Base-by-base conservation (phyloP, 768 basidiomycete genomes). In the Daedaleopsis sinensis region DNA sequence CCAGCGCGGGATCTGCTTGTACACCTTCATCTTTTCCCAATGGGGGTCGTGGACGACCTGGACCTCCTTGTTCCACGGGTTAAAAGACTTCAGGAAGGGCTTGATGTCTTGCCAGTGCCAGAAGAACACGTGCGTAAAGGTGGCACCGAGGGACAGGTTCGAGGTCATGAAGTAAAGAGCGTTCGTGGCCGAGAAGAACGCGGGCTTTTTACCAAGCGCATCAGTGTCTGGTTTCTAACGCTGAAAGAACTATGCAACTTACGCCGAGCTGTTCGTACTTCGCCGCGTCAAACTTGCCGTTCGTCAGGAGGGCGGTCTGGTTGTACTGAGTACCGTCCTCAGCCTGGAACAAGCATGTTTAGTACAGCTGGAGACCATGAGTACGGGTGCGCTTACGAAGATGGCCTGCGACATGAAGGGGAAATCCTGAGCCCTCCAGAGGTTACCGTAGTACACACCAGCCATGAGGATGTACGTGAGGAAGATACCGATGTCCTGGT, bases 381-480 rank as follows among this genome's bases (percentile, higher is more conserved):
- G 27, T 32, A 7, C 27, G 7, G 4, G 4, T 32, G 10, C 15
- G 66, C 70, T 57, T 43, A 71, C 70, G 55, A 70, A 71, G 58
- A 69, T 68, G 53, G 73, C 66, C 66, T 68, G 70, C 55, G 71
- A 37, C 65, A 79, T 77, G 73, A 86, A 86, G 1, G 87, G 87
- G 75, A 88, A 86, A 65, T 77, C 80, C 66, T 84, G 80, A 1
- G 80, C 81, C 48, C 81, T 70, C 86, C 86, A 88, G 11, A 79
- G 72, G 60, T 89, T 87, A 46, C 70, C 77, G 65, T 70, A 72
- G 67, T 72, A 72, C 19, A 72, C 69, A 13, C 63, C 66, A 42
- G 67, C 61, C 71, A 71, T 71, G 38, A 73, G 67, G 58, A 70
- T 70, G 57, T 71, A 71, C n/a, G 74, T 65, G 60, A 73, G 66